These are phyloP conservation scores for Schwanniomyces yamadae DNA, from an alignment of 805 yeast species.

Conservation along the genomic window DNA sequence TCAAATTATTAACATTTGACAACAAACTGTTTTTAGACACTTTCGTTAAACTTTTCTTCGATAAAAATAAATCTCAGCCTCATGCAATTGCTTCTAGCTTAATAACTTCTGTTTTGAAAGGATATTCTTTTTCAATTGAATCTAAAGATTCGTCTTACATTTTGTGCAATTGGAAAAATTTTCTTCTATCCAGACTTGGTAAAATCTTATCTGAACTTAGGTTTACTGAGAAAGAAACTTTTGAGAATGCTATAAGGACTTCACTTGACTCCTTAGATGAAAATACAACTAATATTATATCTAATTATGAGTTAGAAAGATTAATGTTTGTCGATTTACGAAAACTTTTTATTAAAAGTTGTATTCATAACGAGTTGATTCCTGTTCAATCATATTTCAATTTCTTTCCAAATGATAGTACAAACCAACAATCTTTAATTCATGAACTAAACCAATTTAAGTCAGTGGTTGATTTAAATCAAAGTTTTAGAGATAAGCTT, in stretches of 20 bases:
- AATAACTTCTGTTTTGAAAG: slow-evolving; percentile 20
- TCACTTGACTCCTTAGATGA: slow-evolving; percentile 17
- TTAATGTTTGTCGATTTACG: slow-evolving; percentile 19
- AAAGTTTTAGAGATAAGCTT: slow-evolving; percentile 30
- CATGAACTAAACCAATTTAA: slow-evolving; percentile 27
- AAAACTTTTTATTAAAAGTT: slow-evolving; percentile 28
- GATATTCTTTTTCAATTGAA: slow-evolving; percentile 15
- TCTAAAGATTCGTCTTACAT: slow-evolving; percentile 24
- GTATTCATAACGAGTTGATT: slow-evolving; percentile 28
- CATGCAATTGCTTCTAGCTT: slow-evolving; percentile 17
- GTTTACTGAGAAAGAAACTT: slow-evolving; percentile 9
- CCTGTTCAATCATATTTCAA: slow-evolving; percentile 23
- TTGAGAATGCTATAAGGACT: slow-evolving; percentile 16
- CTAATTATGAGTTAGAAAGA: slow-evolving; percentile 8
- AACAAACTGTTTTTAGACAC: slow-evolving; percentile 11
- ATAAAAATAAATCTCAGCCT: slow-evolving; percentile 10
- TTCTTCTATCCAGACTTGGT: slow-evolving; percentile 30
- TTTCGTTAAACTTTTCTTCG: slow-evolving; percentile 11
- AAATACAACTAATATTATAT: slow-evolving; percentile 8
- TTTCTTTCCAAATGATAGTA: slow-evolving; percentile 28
- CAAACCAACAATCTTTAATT: slow-evolving; percentile 21
- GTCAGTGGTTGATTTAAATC: slow-evolving; percentile 19
- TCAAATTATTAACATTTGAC: slow-evolving; percentile 23
- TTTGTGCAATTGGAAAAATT: slow-evolving; percentile 35
- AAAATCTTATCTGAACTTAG: slow-evolving; percentile 18